These are phyloP conservation scores for Paraconiothyrium brasiliense DNA, from an alignment of 2,329 filamentous ascomycete genomes.

Conservation along the genomic window DNA sequence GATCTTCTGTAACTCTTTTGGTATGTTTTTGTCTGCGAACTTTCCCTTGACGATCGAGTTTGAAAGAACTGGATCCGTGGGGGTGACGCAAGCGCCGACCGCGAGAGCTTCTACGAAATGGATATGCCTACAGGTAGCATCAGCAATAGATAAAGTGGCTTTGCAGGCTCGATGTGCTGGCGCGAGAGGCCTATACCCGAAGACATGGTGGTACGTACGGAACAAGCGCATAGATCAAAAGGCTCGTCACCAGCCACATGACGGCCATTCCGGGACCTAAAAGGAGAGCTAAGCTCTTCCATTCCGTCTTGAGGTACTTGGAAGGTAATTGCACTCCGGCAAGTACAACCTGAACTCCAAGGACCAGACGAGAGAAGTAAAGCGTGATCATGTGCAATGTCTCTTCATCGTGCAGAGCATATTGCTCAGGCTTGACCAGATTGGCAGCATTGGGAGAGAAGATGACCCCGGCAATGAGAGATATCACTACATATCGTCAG, in stretches of 20 bases:
- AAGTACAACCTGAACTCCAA: conserved; percentile 89
- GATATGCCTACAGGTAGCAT: conserved; percentile 54
- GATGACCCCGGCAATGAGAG: conserved; percentile 77
- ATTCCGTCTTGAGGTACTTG: conserved; percentile 80
- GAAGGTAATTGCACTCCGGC: conserved; percentile 88
- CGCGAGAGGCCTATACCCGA: not conserved
- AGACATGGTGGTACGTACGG: conserved; percentile 52
- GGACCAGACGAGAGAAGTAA: conserved; percentile 84
- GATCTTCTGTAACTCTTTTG: conserved; percentile 78
- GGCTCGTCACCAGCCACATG: conserved; percentile 87
- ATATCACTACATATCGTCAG: conserved; percentile 71
- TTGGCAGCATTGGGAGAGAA: conserved; percentile 83
- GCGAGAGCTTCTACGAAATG: conserved; percentile 81
- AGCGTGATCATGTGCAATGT: conserved; percentile 78
- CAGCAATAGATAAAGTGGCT: not conserved
- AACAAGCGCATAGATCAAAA: conserved; percentile 80
- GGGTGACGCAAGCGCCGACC: conserved; percentile 87
- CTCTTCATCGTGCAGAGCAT: conserved; percentile 66
- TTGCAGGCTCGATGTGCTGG: not conserved
- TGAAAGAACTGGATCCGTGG: conserved; percentile 87
- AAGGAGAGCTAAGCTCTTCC: conserved; percentile 76
- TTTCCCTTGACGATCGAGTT: conserved; percentile 93
- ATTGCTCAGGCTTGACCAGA: conserved; percentile 76
- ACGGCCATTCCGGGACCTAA: conserved; percentile 83
- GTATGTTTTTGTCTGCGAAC: conserved; percentile 91